These are phyloP conservation scores for Entrophospora sp. DNA, from an alignment of 192 early-diverging fungal genomes.

Conservation along the genomic window DNA sequence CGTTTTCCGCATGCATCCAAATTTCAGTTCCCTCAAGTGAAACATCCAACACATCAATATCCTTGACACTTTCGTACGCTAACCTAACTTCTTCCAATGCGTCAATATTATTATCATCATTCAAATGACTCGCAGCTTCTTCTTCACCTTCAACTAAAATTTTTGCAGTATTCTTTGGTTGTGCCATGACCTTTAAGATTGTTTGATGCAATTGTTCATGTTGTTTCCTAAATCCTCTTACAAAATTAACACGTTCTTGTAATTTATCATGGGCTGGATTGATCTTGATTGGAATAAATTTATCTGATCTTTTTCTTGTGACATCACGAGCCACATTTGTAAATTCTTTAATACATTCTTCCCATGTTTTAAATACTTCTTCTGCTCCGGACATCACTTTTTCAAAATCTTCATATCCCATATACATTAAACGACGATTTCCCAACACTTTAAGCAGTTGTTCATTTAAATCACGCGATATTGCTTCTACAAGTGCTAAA, in stretches of 20 bases:
- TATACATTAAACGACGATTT: constrained; percentile 84
- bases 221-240: constrained; percentile 87
- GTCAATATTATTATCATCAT: constrained; percentile 59
- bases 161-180: constrained; percentile 37
- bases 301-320: constrained; percentile 79
- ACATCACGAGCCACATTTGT: constrained; percentile 90
- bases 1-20: constrained; percentile 84
- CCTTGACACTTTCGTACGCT: constrained; percentile 89
- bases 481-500: constrained; percentile 89
- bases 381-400: constrained; percentile 72
- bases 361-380: constrained; percentile 88
- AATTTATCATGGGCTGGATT: constrained; percentile 81
- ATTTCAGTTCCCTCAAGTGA: constrained; percentile 84
- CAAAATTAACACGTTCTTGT: constrained; percentile 87
- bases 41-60: constrained; percentile 92
- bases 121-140: constrained; percentile 32
- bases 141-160: constrained; percentile 26
- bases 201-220: constrained; percentile 98
- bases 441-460: constrained; percentile 83
- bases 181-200: constrained; percentile 86
- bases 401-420: constrained; percentile 91
- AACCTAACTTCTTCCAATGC: constrained; percentile 81
- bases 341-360: constrained; percentile 92
- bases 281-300: constrained; percentile 94
- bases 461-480: constrained; percentile 91